phyloP scores from a whole-genome alignment of 345 rosid genomes.

The Capsella bursapastoris region DNA sequence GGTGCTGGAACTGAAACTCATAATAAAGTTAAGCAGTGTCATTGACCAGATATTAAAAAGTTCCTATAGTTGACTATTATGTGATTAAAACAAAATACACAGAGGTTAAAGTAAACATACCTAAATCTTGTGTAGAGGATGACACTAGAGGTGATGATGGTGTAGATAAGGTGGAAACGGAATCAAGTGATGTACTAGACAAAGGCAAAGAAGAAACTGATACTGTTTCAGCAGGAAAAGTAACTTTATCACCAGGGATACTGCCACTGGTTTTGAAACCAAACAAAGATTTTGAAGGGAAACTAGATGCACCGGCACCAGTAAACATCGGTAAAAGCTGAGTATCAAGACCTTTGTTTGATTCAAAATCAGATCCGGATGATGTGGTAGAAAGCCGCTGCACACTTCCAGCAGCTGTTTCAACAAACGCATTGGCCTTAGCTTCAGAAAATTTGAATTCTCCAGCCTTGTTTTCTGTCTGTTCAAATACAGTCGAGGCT shows the following conservation, averaged over 20 bases:
- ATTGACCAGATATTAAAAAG: constrained; percentile 35
- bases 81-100: constrained; percentile 23
- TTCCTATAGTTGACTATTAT: constrained; percentile 29
- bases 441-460: constrained; percentile 45
- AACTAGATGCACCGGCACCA: constrained; percentile 45
- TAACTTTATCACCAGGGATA: constrained; percentile 51
- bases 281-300: constrained; percentile 45
- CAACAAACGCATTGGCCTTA: constrained; percentile 41
- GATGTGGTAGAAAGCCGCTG: constrained; percentile 24
- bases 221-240: constrained; percentile 33
- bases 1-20: constrained; percentile 51
- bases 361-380: constrained; percentile 28
- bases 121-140: constrained; percentile 38
- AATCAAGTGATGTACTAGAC: constrained; percentile 34
- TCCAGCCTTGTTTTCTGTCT: constrained; percentile 47
- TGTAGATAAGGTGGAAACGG: constrained; percentile 20
- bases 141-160: constrained; percentile 32
- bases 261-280: constrained; percentile 43
- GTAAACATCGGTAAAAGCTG: constrained; percentile 44
- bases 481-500: constrained; percentile 36
- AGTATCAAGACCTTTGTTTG: constrained; percentile 45
- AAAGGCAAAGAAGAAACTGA: constrained; percentile 39
- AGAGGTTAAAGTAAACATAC: constrained; percentile 27
- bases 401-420: constrained; percentile 40
- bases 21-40: constrained; percentile 34